Conservation (phyloP, 805 yeast species). For the Phaffomyces opuntiae region DNA sequence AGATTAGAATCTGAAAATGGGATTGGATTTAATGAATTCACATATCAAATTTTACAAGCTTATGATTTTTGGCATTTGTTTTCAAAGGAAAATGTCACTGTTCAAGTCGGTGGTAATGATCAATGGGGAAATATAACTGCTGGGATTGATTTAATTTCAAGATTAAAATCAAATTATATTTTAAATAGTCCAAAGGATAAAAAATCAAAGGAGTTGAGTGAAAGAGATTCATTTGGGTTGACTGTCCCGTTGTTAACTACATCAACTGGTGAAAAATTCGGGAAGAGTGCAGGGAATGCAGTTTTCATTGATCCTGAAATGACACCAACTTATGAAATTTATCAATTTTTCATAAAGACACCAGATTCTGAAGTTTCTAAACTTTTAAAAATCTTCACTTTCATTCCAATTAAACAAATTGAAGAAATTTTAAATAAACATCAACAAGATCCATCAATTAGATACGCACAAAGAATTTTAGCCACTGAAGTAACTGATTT, state of each 20-base stretch:
- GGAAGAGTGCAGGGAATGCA: conserved; percentile 96
- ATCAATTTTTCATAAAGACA: conserved; percentile 76
- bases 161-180: conserved; percentile 33
- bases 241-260: conserved; percentile 90
- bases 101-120: conserved; percentile 94
- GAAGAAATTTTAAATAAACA: conserved; percentile 48
- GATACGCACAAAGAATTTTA: conserved; percentile 68
- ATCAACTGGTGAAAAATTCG: conserved; percentile 86
- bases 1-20: conserved; percentile 67
- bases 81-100: conserved; percentile 45
- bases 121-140: conserved; percentile 99
- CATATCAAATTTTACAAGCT: conserved; percentile 90
- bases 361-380: conserved; percentile 69
- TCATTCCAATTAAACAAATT: conserved; percentile 61
- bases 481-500: conserved; percentile 85
- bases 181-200: conserved; percentile 17
- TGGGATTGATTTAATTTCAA: conserved; percentile 78
- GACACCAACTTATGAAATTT: conserved; percentile 76
- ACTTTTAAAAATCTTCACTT: conserved; percentile 70
- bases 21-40: conserved; percentile 87
- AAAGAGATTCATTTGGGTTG: conserved; percentile 51
- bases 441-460: conserved; percentile 45
- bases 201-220: conserved; percentile 8
- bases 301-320: conserved; percentile 71
- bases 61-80: conserved; percentile 85